These are phyloP conservation scores for Rhodotorula toruloides DNA, from an alignment of 768 basidiomycete species.

Conservation along the genomic window DNA sequence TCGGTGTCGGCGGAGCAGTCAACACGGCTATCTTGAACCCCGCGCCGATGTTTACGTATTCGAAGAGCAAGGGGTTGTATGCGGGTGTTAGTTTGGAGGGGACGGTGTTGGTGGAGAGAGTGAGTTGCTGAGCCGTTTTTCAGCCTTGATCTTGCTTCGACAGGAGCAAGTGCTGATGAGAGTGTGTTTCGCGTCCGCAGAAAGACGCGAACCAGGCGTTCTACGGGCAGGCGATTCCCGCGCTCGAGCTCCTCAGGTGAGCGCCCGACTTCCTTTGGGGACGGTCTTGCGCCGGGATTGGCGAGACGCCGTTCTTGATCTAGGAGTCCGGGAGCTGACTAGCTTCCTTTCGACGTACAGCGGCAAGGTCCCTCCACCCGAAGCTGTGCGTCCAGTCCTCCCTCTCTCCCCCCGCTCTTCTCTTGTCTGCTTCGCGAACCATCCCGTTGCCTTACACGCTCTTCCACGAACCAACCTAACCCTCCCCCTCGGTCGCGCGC, in stretches of 20 bases:
- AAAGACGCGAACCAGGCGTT: slow-evolving; percentile 96
- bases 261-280: slow-evolving; percentile 10
- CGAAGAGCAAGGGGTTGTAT: slow-evolving; percentile 65
- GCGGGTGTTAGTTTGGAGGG: slow-evolving; percentile 93
- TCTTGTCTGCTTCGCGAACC: no score
- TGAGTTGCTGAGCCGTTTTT: neutral
- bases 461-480: neutral
- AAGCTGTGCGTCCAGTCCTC: slow-evolving; percentile 53
- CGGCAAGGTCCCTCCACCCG: slow-evolving; percentile 93
- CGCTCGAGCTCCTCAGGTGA: slow-evolving; percentile 69
- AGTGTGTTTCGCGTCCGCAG: neutral
- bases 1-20: slow-evolving; percentile 49
- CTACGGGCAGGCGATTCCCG: slow-evolving; percentile 69
- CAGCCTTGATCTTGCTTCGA: neutral
- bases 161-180: neutral
- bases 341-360: slow-evolving; percentile 48
- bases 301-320: no score
- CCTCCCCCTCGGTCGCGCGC: neutral
- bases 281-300: neutral
- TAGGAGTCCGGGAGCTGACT: no score
- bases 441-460: no score
- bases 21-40: slow-evolving; percentile 59
- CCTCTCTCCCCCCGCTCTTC: neutral
- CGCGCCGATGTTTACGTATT: slow-evolving; percentile 78
- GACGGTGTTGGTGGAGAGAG: slow-evolving; percentile 81